phyloP scores from a whole-genome alignment of 805 yeast genomes.

The Pichia nanzhaoensis region DNA sequence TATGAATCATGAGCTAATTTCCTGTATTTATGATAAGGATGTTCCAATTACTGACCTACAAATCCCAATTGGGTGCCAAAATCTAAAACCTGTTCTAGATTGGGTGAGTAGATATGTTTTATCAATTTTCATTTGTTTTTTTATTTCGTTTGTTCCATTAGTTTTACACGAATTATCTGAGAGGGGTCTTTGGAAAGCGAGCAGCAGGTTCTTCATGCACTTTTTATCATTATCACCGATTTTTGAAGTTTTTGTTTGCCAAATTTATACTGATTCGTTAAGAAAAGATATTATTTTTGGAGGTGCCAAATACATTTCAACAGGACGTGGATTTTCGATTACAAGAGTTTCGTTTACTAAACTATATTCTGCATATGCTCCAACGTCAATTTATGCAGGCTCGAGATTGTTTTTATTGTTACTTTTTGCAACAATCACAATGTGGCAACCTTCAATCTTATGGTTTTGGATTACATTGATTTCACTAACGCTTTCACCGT shows the following conservation, averaged over 20 bases:
- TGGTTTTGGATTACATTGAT: conserved; percentile 50
- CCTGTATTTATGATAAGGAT: conserved; percentile 60
- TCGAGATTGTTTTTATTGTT: conserved; percentile 60
- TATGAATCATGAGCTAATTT: conserved; percentile 60
- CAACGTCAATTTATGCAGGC: conserved; percentile 74
- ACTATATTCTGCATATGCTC: conserved; percentile 71
- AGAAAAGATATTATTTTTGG: conserved; percentile 76
- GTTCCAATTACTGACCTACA: conserved; percentile 68
- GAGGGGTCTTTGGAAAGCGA: conserved; percentile 74
- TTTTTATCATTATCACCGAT: conserved; percentile 78
- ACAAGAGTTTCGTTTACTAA: conserved; percentile 66
- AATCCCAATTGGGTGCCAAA: conserved; percentile 78
- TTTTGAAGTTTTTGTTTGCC: conserved; percentile 94
- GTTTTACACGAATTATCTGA: conserved; percentile 84
- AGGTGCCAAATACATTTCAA: conserved; percentile 85
- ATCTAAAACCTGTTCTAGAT: conserved; percentile 74
- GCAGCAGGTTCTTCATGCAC: conserved; percentile 65
- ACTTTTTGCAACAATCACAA: conserved; percentile 67
- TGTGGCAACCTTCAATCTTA: conserved; percentile 71
- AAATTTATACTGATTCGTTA: conserved; percentile 78
- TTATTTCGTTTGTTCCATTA: conserved; percentile 84
- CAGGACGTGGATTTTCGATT: conserved; percentile 93
- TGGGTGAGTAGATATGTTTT: conserved; percentile 88
- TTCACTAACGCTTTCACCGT: conserved; percentile 43
- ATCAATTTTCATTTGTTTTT: conserved; percentile 88